Conservation (phyloP, 1,284 basidiomycete species). For the Ganoderma sp. region DNA sequence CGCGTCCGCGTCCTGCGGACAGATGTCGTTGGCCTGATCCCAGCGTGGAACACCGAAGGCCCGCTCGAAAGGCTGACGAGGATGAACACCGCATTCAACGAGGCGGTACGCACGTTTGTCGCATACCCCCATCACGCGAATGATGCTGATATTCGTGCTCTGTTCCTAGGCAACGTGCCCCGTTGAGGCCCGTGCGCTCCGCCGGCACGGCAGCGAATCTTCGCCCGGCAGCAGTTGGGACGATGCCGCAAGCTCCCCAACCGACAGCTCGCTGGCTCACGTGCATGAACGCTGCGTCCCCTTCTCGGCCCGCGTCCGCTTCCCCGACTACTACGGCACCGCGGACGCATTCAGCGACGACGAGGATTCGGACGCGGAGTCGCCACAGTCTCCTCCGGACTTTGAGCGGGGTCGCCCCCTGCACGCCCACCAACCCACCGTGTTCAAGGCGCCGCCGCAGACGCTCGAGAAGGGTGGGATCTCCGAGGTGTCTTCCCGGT, state of each 20-base stretch:
- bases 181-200: constrained; percentile 26
- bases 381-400: constrained; percentile 12
- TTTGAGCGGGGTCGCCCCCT: constrained; percentile 20
- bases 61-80: constrained; percentile 40
- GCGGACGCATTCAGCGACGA: constrained; percentile 25
- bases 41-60: constrained; percentile 40
- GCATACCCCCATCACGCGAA: not conserved
- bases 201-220: constrained; percentile 29
- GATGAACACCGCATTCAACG: constrained; percentile 42
- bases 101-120: constrained; percentile 37
- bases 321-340: constrained; percentile 25
- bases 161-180: constrained; percentile 34
- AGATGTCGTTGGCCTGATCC: constrained; percentile 36
- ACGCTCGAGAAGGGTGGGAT: constrained; percentile 26
- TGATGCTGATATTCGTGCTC: not conserved
- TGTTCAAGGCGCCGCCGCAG: constrained; percentile 24
- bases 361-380: constrained; percentile 24
- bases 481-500: constrained; percentile 7
- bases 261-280: constrained; percentile 27
- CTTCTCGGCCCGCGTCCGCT: constrained; percentile 32
- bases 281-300: constrained; percentile 34
- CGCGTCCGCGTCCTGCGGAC: constrained; percentile 35
- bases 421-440: constrained; percentile 12
- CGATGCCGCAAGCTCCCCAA: constrained; percentile 4
- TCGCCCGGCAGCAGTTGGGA: constrained; percentile 16